Evolutionary conservation across 179 eudicot genomes (phyloP).

Genomic region (Silene noctiflora): DNA sequence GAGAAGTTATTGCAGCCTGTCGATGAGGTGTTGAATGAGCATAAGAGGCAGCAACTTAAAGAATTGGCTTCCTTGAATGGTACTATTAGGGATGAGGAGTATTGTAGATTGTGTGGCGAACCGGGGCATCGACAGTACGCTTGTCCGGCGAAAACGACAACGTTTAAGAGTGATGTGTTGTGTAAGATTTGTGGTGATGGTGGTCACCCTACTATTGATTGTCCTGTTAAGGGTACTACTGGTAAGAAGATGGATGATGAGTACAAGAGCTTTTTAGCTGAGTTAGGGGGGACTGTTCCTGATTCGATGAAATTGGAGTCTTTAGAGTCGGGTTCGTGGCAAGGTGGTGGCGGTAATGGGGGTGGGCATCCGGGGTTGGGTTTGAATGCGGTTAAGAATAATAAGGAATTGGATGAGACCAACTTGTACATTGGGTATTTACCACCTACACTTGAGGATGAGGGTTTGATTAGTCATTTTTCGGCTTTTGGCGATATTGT

Average conservation of each 20-base stretch:
- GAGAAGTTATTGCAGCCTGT: conserved; percentile 88
- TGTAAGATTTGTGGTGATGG: conserved; percentile 93
- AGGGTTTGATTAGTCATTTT: conserved; percentile 57
- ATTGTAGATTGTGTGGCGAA: conserved; percentile 83
- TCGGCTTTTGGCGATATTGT: conserved; percentile 65
- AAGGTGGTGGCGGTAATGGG: conserved; percentile 35
- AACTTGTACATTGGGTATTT: conserved; percentile 71
- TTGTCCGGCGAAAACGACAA: conserved; percentile 65
- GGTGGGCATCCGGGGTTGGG: conserved; percentile 53
- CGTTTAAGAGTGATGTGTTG: conserved; percentile 79
- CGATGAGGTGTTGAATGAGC: conserved; percentile 81
- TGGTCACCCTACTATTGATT: conserved; percentile 85
- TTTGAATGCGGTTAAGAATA: conserved; percentile 33
- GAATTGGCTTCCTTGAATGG: conserved; percentile 91
- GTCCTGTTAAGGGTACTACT: conserved; percentile 75
- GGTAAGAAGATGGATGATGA: conserved; percentile 97
- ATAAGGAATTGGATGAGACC: conserved; percentile 71
- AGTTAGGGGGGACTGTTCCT: conserved; percentile 79
- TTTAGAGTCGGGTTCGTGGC: background rate
- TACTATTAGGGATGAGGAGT: conserved; percentile 84
- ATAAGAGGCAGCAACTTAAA: conserved; percentile 79
- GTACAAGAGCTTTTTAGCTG: conserved; percentile 79
- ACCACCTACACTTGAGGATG: conserved; percentile 70
- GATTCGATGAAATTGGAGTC: conserved; percentile 51
- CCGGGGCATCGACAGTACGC: conserved; percentile 88